Evolutionary conservation across 2,329 filamentous ascomycete genomes (phyloP).

Genomic region (Colletotrichum australisinense): DNA sequence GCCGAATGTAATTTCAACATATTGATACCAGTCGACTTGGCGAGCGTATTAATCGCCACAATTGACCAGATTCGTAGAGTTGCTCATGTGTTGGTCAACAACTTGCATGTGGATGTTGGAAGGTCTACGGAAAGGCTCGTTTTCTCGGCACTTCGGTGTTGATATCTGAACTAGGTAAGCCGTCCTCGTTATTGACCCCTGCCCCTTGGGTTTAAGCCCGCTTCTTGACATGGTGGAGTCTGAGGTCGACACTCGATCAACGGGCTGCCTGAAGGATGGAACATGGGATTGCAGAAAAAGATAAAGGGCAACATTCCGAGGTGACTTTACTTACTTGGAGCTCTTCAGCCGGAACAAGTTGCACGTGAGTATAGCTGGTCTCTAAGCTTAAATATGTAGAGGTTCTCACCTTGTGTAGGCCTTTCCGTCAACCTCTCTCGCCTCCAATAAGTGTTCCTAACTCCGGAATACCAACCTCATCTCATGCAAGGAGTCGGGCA

Average conservation of each 20-base stretch:
- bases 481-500: too few relatives aligned
- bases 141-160: constrained; percentile 20
- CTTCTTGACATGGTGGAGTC: neutral
- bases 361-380: too few relatives aligned
- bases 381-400: neutral
- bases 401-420: too few relatives aligned
- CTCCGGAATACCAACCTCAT: too few relatives aligned
- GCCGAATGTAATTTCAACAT: constrained; percentile 11
- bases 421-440: too few relatives aligned
- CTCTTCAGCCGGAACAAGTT: neutral
- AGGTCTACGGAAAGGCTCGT: neutral
- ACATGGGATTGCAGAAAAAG: neutral
- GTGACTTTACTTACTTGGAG: neutral
- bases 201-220: neutral
- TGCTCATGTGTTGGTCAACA: constrained; percentile 17
- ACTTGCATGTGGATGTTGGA: neutral
- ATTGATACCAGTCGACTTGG: constrained; percentile 1
- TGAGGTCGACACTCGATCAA: constrained; percentile 3
- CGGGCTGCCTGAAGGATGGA: neutral
- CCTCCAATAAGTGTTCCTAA: too few relatives aligned
- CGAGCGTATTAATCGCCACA: constrained; percentile 3
- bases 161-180: constrained; percentile 14
- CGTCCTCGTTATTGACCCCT: constrained; percentile 6
- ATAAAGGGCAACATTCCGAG: neutral
- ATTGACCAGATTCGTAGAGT: neutral